A percentile compares a stretch with the other conserved stretches of the same genome.
phyloP scores from a whole-genome alignment of 805 yeast species.

The Metschnikowia kunwiensis region DNA sequence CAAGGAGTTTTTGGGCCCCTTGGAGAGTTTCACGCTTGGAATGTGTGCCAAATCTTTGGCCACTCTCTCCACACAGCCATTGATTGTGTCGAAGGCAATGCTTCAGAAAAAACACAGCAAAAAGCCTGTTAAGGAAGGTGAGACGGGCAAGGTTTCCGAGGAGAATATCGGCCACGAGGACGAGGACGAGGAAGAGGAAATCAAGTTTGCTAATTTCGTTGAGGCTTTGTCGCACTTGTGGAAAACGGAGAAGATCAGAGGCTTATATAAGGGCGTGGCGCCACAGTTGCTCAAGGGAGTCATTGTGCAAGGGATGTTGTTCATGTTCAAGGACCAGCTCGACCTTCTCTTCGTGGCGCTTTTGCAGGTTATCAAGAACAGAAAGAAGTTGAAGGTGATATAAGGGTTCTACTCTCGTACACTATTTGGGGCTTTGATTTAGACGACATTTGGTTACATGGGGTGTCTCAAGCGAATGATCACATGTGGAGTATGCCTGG shows the following conservation, averaged over 20 bases:
- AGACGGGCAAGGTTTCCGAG: conserved; percentile 11
- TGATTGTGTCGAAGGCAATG: conserved; percentile 81
- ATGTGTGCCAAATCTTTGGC: conserved; percentile 80
- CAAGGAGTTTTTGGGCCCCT: conserved; percentile 49
- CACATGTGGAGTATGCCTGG: too few relatives aligned
- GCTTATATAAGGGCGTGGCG: conserved; percentile 75
- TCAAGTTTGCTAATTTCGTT: conserved; percentile 54
- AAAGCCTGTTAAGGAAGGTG: conserved; percentile 20
- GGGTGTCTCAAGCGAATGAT: too few relatives aligned
- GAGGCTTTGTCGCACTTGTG: conserved; percentile 60
- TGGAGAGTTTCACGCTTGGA: conserved; percentile 68
- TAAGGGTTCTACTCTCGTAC: not conserved
- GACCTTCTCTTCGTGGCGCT: conserved; percentile 39
- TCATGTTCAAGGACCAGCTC: conserved; percentile 75
- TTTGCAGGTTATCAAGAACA: conserved; percentile 26
- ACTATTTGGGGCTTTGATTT: not conserved
- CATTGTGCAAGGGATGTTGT: conserved; percentile 77
- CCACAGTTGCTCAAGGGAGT: conserved; percentile 83
- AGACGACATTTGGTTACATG: too few relatives aligned
- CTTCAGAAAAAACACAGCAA: conserved; percentile 50
- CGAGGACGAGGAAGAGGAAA: conserved; percentile 33
- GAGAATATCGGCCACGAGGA: conserved; percentile 27
- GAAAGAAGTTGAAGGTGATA: conserved; percentile 2
- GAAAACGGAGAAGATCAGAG: conserved; percentile 57
- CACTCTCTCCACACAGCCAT: conserved; percentile 76